Percentiles rank a stretch among this genome's conserved stretches.
These are phyloP conservation scores for Grosmannia huntii DNA, from an alignment of 2,329 filamentous ascomycete species.

Conservation along the genomic window DNA sequence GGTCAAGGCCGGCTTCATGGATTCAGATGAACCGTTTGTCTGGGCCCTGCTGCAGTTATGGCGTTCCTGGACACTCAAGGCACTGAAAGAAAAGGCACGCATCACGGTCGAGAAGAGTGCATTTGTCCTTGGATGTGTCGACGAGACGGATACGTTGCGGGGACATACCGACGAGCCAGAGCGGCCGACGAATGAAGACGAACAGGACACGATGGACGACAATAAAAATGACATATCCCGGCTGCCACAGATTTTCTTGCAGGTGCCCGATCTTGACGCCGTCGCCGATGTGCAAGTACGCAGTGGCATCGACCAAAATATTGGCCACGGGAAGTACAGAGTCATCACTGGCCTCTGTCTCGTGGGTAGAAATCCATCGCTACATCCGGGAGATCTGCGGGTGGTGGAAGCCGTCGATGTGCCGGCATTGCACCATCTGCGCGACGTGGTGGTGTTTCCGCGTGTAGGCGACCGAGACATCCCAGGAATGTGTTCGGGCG, in stretches of 20 bases:
- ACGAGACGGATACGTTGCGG: constrained; percentile 65
- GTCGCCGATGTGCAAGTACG: constrained; percentile 26
- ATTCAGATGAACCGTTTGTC: constrained; percentile 63
- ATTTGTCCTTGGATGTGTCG: constrained; percentile 77
- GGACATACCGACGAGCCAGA: constrained; percentile 41
- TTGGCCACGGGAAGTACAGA: constrained; percentile 30
- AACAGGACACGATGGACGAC: constrained; percentile 10
- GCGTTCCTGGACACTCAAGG: constrained; percentile 79
- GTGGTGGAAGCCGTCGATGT: constrained; percentile 75
- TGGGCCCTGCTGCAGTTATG: constrained; percentile 69
- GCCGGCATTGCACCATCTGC: constrained; percentile 59
- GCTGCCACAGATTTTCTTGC: constrained; percentile 80
- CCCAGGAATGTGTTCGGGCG: constrained; percentile 89
- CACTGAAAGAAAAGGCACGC: constrained; percentile 83
- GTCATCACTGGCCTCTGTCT: constrained; percentile 68
- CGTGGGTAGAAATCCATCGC: constrained; percentile 80
- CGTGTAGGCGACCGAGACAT: constrained; percentile 42
- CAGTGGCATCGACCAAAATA: constrained; percentile 10
- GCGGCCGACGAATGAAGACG: constrained; percentile 25
- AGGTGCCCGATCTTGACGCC: constrained; percentile 44
- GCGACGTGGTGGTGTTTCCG: constrained; percentile 79
- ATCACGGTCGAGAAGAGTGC: constrained; percentile 73
- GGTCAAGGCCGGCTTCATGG: constrained; percentile 69
- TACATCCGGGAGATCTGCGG: constrained; percentile 85
- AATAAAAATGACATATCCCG: constrained; percentile 25